Evolutionary conservation across 2,329 filamentous ascomycete genomes (phyloP).

Genomic region (Cordyceps militaris): DNA sequence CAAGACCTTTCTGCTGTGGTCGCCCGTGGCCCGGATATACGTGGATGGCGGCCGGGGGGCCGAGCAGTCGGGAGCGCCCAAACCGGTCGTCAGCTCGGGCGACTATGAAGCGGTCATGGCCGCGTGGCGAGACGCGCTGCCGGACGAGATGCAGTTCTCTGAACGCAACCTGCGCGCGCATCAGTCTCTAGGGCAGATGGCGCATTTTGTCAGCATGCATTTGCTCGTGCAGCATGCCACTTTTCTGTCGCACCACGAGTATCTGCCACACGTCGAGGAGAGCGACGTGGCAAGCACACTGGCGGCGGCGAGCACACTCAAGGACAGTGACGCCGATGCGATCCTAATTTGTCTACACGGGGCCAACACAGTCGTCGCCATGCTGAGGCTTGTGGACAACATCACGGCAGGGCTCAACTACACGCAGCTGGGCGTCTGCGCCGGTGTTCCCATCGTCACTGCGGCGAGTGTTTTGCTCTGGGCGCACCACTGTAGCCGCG

Average conservation of each 20-base stretch:
- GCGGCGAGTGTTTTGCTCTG: background rate
- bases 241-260: background rate
- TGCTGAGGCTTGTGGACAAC: background rate
- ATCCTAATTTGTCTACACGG: background rate
- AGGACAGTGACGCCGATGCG: background rate
- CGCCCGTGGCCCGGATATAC: background rate
- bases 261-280: background rate
- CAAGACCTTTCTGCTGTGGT: constrained; percentile 5
- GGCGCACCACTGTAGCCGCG: background rate
- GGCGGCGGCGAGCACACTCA: too few species aligned
- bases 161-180: background rate
- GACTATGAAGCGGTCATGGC: background rate
- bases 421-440: background rate
- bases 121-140: background rate
- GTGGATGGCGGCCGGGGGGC: background rate
- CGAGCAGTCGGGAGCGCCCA: background rate
- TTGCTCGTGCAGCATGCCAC: background rate
- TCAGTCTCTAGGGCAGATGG: background rate
- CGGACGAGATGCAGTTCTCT: background rate
- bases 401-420: background rate
- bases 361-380: background rate
- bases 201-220: constrained; percentile 1
- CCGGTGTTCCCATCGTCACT: background rate
- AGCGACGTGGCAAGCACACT: too few species aligned
- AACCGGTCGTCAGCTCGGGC: background rate